These are phyloP conservation scores for Ophiostoma quercus DNA, from an alignment of 2,329 filamentous ascomycete genomes.

Conservation along the genomic window DNA sequence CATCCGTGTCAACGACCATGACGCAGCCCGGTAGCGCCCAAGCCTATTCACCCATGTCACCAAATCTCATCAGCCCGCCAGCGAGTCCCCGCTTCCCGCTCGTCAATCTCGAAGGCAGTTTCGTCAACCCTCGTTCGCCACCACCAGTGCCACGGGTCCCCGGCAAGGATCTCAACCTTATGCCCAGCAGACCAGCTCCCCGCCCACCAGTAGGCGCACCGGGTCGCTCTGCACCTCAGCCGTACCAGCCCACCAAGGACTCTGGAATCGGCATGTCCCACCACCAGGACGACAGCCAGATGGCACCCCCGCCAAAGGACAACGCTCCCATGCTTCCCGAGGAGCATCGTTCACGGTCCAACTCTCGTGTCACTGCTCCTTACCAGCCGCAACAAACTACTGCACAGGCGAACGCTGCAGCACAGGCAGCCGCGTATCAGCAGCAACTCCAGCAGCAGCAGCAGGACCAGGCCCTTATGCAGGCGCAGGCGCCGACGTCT, in stretches of 20 bases:
- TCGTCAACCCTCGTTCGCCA: constrained; percentile 91
- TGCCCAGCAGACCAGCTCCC: constrained; percentile 80
- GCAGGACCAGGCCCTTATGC: constrained; percentile 76
- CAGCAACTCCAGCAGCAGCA: constrained; percentile 70
- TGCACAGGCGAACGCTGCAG: constrained; percentile 16
- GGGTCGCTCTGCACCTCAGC: constrained; percentile 52
- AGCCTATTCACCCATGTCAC: constrained; percentile 54
- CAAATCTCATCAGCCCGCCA: constrained; percentile 65
- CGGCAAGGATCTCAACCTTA: constrained; percentile 53
- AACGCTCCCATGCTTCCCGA: constrained; percentile 57
- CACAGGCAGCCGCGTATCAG: constrained; percentile 46
- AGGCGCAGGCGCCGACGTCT: constrained; percentile 71
- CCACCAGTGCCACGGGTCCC: constrained; percentile 71
- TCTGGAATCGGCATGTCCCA: constrained; percentile 59
- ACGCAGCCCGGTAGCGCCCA: constrained; percentile 29
- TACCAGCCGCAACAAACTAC: constrained; percentile 37
- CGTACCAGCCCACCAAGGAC: constrained; percentile 52
- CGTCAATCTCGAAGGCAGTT: constrained; percentile 84
- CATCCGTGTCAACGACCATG: constrained; percentile 38
- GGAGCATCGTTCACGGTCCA: constrained; percentile 63
- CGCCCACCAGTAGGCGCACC: constrained; percentile 69
- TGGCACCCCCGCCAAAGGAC: constrained; percentile 47
- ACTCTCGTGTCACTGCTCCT: constrained; percentile 56
- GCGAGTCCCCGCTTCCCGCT: constrained; percentile 79
- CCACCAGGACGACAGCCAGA: constrained; percentile 52